Evolutionary conservation across 768 basidiomycete species (phyloP).

Genomic region (Rhizopogon salebrosus): DNA sequence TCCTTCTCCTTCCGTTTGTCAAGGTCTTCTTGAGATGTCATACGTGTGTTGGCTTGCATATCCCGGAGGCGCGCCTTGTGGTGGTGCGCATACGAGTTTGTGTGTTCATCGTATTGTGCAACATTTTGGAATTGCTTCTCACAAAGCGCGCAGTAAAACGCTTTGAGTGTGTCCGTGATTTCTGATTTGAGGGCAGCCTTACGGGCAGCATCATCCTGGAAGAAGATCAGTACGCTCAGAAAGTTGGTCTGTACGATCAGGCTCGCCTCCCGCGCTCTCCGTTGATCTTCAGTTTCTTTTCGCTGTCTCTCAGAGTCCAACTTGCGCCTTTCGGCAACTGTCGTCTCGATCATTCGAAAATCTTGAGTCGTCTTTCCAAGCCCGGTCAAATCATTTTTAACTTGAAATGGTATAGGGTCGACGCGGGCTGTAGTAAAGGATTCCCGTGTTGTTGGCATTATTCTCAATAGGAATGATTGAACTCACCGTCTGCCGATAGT

Average conservation of each 20-base stretch:
- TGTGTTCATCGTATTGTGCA: constrained; percentile 85
- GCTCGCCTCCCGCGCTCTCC: constrained; percentile 62
- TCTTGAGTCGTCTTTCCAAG: constrained; percentile 78
- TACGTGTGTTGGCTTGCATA: constrained; percentile 71
- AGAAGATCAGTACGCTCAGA: constrained; percentile 5
- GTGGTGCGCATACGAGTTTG: constrained; percentile 84
- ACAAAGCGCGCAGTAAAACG: constrained; percentile 80
- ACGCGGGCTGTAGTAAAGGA: constrained; percentile 52
- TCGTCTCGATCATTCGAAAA: constrained; percentile 78
- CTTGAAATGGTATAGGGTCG: constrained; percentile 77
- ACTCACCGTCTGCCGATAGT: constrained; percentile 66
- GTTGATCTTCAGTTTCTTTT: constrained; percentile 77
- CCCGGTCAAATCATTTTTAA: constrained; percentile 75
- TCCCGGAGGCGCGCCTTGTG: constrained; percentile 80
- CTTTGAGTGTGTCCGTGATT: constrained; percentile 58
- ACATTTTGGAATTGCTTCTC: constrained; percentile 87
- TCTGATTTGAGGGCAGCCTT: constrained; percentile 63
- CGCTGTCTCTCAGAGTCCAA: constrained; percentile 79
- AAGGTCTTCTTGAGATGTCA: constrained; percentile 60
- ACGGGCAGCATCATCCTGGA: constrained; percentile 59
- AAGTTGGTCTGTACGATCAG: not conserved
- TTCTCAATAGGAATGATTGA: not conserved
- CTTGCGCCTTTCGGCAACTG: constrained; percentile 75
- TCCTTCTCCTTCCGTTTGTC: constrained; percentile 84
- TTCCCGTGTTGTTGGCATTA: not conserved